These are phyloP conservation scores for Forsythia suspensa DNA, from an alignment of 257 asterid species.

Conservation along the genomic window DNA sequence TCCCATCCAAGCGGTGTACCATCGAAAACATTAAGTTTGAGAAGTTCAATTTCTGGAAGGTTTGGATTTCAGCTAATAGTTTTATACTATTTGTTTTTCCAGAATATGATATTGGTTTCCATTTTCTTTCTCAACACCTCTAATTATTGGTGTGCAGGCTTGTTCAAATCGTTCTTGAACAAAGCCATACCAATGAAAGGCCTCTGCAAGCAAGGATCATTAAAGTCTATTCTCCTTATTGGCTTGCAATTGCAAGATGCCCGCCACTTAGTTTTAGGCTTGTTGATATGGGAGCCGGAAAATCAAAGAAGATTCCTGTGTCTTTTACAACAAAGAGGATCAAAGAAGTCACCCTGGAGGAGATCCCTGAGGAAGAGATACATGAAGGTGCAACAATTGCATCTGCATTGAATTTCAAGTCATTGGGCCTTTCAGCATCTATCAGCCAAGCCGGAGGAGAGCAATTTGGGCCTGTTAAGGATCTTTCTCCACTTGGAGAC, in stretches of 20 bases:
- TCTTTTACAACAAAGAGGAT: slow-evolving; percentile 57
- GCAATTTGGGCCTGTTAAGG: slow-evolving; percentile 80
- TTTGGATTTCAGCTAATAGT: slow-evolving; percentile 30
- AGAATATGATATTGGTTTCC: neutral
- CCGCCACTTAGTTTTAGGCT: slow-evolving; percentile 90
- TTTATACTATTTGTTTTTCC: slow-evolving; percentile 9
- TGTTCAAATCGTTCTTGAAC: slow-evolving; percentile 88
- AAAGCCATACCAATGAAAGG: slow-evolving; percentile 53
- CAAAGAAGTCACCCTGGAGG: slow-evolving; percentile 67
- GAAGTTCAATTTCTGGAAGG: slow-evolving; percentile 99
- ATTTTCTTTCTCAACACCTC: slow-evolving; percentile 11
- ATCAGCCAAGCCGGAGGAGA: slow-evolving; percentile 62
- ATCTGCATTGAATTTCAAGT: slow-evolving; percentile 78
- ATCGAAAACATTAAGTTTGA: slow-evolving; percentile 68
- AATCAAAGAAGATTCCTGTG: slow-evolving; percentile 52
- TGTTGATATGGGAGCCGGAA: slow-evolving; percentile 50
- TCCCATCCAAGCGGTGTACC: slow-evolving; percentile 75
- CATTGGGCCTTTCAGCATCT: slow-evolving; percentile 81
- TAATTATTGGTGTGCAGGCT: slow-evolving; percentile 52
- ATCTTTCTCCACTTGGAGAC: slow-evolving; percentile 86
- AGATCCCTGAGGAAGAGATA: slow-evolving; percentile 87
- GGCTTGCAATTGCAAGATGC: slow-evolving; percentile 84
- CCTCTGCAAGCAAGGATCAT: slow-evolving; percentile 62
- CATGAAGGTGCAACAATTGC: slow-evolving; percentile 87
- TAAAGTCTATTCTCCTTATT: slow-evolving; percentile 82